These are phyloP conservation scores for Umbelopsis sp. DNA, from an alignment of 192 early-diverging fungal genomes.

Conservation along the genomic window DNA sequence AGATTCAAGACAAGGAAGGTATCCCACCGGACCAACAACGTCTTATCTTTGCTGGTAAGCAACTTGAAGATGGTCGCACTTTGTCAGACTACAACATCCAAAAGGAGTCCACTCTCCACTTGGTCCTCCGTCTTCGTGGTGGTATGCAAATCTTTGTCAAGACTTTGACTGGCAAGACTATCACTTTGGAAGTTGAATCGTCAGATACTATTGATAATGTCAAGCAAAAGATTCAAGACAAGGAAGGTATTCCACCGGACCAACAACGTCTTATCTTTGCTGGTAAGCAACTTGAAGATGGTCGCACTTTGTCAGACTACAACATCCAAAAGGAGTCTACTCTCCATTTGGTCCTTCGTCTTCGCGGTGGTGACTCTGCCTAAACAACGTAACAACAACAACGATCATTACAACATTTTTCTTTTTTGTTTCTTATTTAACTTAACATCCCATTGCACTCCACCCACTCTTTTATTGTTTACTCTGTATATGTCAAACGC, in stretches of 20 bases:
- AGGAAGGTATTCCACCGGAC: slow-evolving; percentile 89
- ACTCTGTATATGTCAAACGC: too few relatives aligned
- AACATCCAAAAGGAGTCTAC: slow-evolving; percentile 85
- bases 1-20: slow-evolving; percentile 98
- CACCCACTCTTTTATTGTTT: too few relatives aligned
- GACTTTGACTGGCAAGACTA: slow-evolving; percentile 94
- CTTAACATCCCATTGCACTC: too few relatives aligned
- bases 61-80: slow-evolving; percentile 76
- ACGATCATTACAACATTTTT: neutral
- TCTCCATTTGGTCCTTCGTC: slow-evolving; percentile 73
- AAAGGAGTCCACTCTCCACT: slow-evolving; percentile 78
- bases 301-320: slow-evolving; percentile 69
- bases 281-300: slow-evolving; percentile 82
- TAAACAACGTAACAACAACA: neutral
- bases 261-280: slow-evolving; percentile 82
- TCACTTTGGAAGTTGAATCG: slow-evolving; percentile 79
- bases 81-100: slow-evolving; percentile 81
- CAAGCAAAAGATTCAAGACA: slow-evolving; percentile 96
- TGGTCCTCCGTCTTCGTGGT: slow-evolving; percentile 81
- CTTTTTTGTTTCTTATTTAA: too few relatives aligned
- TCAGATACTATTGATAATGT: slow-evolving; percentile 80
- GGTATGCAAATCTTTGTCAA: slow-evolving; percentile 89
- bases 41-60: slow-evolving; percentile 81
- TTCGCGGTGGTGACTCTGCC: slow-evolving; percentile 77
- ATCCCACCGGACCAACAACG: slow-evolving; percentile 85